Evolutionary conservation across 108 stramenopile species (phyloP).

Genomic region (Ochromonas danica): DNA sequence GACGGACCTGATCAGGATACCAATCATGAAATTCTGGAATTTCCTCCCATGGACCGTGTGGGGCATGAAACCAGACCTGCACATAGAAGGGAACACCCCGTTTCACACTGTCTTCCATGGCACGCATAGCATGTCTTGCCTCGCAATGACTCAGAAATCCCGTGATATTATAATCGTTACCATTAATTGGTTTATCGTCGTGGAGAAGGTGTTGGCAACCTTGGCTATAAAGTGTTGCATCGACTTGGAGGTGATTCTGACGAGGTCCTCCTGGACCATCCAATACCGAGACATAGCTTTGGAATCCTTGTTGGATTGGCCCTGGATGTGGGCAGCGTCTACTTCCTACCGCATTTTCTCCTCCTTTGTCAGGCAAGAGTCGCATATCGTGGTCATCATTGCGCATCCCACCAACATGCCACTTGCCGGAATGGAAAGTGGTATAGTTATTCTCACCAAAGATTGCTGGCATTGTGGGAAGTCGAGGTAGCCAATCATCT

Average conservation of each 20-base stretch:
- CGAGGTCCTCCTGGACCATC: constrained; percentile 18
- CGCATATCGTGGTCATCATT: constrained; percentile 6
- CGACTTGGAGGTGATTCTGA: constrained; percentile 5
- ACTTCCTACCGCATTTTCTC: neutral
- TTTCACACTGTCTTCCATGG: constrained; percentile 17
- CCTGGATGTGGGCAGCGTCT: constrained; percentile 3
- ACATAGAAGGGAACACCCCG: neutral
- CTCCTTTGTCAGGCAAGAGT: neutral
- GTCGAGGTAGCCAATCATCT: constrained; percentile 2
- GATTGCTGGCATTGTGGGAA: neutral
- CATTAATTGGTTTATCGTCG: neutral
- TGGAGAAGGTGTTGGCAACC: neutral
- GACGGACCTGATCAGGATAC: neutral
- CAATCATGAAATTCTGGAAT: neutral
- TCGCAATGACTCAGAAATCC: constrained; percentile 4
- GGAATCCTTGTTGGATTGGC: constrained; percentile 11
- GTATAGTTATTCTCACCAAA: neutral
- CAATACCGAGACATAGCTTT: constrained; percentile 3
- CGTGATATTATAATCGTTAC: neutral
- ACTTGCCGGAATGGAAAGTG: constrained; percentile 3
- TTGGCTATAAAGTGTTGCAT: neutral
- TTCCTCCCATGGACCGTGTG: constrained; percentile 23
- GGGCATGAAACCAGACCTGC: constrained; percentile 20
- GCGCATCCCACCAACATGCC: constrained; percentile 20
- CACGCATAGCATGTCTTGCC: constrained; percentile 4